Evolutionary conservation across 345 rosid genomes (phyloP).

Genomic region (Citrus trifoliata): DNA sequence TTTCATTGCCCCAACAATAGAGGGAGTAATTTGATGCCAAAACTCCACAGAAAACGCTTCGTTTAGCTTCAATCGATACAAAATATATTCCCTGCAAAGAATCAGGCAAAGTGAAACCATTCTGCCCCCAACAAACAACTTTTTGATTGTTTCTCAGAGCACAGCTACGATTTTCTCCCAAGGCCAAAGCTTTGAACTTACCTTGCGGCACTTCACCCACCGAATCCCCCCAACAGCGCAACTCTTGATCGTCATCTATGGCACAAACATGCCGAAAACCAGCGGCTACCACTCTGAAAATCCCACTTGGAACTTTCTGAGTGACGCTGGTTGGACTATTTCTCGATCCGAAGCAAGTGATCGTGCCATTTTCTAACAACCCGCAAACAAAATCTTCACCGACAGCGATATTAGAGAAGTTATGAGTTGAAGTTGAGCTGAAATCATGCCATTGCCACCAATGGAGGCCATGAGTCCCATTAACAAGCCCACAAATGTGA

Average conservation of each 20-base stretch:
- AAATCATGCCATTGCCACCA: slow-evolving; percentile 58
- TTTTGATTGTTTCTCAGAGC: slow-evolving; percentile 38
- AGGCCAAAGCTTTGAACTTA: slow-evolving; percentile 43
- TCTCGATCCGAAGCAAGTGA: slow-evolving; percentile 26
- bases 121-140: slow-evolving; percentile 66
- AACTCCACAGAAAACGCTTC: slow-evolving; percentile 62
- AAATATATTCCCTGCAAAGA: slow-evolving; percentile 22
- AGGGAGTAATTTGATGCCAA: slow-evolving; percentile 25
- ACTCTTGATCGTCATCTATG: slow-evolving; percentile 11
- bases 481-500: slow-evolving; percentile 52
- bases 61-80: slow-evolving; percentile 48
- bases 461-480: slow-evolving; percentile 21
- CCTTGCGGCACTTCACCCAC: slow-evolving; percentile 16
- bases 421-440: neutral
- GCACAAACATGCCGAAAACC: slow-evolving; percentile 65
- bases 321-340: neutral
- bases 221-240: slow-evolving; percentile 57
- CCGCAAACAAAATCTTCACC: slow-evolving; percentile 64
- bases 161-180: slow-evolving; percentile 62
- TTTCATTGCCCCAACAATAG: slow-evolving; percentile 61
- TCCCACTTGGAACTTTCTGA: neutral
- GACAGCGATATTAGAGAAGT: slow-evolving; percentile 38
- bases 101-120: slow-evolving; percentile 44
- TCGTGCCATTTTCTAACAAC: slow-evolving; percentile 19
- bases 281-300: slow-evolving; percentile 39